Base-by-base conservation (phyloP, 345 rosid genomes). In the Brassica juncea region DNA sequence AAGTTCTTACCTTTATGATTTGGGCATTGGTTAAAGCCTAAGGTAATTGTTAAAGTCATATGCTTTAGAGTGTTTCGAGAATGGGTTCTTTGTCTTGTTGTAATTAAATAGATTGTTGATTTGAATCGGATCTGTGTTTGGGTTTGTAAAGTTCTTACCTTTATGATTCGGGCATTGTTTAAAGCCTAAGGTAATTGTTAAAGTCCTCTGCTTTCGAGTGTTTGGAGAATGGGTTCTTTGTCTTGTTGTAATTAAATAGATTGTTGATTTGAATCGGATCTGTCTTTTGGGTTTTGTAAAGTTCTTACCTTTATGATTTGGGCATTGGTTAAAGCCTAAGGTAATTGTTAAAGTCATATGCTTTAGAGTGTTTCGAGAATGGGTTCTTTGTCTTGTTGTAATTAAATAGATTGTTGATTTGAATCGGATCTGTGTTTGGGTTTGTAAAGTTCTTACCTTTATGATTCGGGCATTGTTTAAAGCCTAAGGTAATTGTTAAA, bases 291-390 rank as follows among this genome's bases (percentile, higher is more conserved):
- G 37, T 14, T 59, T 58, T 58, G 74, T 15, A 68, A 73, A 42
- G 2, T 8, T 15, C 12, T 19, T 6, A 6, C 49, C 70, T 76
- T 74, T 35, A 39, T 63, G 71, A 69, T 14, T 63, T 9, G 4
- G 67, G 59, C 64, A 78, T 78, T 82, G 52, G 8, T 69, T 89
- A 58, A 87, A 86, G 69, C 97, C 97, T 49, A 90, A 87, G 97
- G 94, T 89, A 3, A n/a, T n/a, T 8, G 0, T 34, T 32, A 19
- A 5, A 5, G 58, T 37, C 21, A 10, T 11, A 71, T 76, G 34
- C 44, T 72, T 69, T 15, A 12, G 15, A 9, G n/a, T n/a, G 31
- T 28, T 28, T 28, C 31, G 31, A 28, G 31, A 28, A 28, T 28
- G 15, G 1, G 9, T 9, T 12, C 19, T 61, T n/a, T 35, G 37